A percentile compares a stretch with the other conserved stretches of the same genome.
Evolutionary conservation across 305 asterid genomes (phyloP).

Genomic region (Fraxinus angustifolia): DNA sequence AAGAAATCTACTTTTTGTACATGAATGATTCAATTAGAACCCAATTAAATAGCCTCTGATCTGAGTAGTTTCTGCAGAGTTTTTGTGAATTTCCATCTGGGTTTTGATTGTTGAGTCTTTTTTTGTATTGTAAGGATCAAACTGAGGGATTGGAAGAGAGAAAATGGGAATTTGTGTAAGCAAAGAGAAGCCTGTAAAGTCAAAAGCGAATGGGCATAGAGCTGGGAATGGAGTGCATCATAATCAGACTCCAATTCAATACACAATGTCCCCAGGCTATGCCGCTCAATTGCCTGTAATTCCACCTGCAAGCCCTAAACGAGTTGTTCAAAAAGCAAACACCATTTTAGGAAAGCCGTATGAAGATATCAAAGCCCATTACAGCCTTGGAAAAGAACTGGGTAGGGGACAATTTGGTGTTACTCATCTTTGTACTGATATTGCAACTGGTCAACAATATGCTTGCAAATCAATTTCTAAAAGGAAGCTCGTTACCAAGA

Average conservation of each 20-base stretch:
- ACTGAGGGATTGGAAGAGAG: neutral
- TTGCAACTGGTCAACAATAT: conserved; percentile 43
- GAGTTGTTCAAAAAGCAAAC: conserved; percentile 22
- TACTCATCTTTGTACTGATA: conserved; percentile 58
- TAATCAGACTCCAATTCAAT: conserved; percentile 39
- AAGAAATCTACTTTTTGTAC: neutral
- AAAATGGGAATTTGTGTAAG: conserved; percentile 58
- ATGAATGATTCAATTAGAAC: neutral
- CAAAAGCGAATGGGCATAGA: conserved; percentile 30
- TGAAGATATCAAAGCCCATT: conserved; percentile 49
- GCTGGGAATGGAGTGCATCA: conserved; percentile 31
- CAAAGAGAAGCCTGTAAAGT: conserved; percentile 35
- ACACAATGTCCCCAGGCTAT: conserved; percentile 53
- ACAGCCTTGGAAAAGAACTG: conserved; percentile 59
- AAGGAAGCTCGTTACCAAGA: conserved; percentile 59
- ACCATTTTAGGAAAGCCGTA: conserved; percentile 63
- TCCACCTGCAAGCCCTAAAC: conserved; percentile 34
- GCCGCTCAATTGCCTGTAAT: conserved; percentile 40
- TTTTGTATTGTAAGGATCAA: neutral
- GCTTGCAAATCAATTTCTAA: conserved; percentile 89
- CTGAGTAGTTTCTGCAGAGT: neutral
- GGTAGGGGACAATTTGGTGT: conserved; percentile 88
- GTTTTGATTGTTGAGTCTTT: neutral
- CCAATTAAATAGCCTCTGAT: neutral
- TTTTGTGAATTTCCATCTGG: conserved; percentile 5